A percentile compares a stretch with the other conserved stretches of the same genome.
phyloP scores from a whole-genome alignment of 768 basidiomycete genomes.

The Filobasidium floriforme region DNA sequence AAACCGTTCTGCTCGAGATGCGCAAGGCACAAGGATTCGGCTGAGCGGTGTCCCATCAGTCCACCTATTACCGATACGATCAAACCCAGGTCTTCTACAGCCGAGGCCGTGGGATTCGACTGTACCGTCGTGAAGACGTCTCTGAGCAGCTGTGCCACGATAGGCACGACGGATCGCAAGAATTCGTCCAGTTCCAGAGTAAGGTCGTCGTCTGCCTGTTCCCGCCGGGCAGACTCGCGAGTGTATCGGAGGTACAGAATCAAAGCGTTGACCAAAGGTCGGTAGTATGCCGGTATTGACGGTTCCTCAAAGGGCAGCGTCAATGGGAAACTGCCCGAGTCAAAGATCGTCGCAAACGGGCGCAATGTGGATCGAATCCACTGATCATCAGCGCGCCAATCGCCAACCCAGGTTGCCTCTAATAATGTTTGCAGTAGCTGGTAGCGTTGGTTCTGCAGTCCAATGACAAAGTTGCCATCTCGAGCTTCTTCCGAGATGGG shows the following conservation, averaged over 20 bases:
- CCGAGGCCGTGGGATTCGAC: neutral
- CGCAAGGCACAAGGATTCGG: neutral
- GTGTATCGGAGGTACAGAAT: neutral
- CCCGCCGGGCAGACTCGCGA: neutral
- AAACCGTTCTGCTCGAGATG: neutral
- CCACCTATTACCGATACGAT: neutral
- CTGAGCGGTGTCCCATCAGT: neutral
- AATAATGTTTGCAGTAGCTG: conserved; percentile 16
- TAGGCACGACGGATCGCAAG: neutral
- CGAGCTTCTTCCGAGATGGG: conserved; percentile 12
- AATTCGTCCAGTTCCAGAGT: neutral
- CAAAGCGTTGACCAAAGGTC: neutral
- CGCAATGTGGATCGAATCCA: conserved; percentile 3
- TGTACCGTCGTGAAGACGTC: neutral
- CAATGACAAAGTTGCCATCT: conserved; percentile 14
- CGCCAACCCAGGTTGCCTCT: conserved; percentile 13
- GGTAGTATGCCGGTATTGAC: neutral
- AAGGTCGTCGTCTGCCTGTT: neutral
- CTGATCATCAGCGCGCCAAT: conserved; percentile 3
- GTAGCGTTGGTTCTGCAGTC: conserved; percentile 13
- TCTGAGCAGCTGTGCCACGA: neutral
- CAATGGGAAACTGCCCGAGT: neutral
- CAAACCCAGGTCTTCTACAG: neutral
- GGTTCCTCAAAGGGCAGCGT: neutral
- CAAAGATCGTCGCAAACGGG: neutral